Base-by-base conservation (phyloP, 2,329 filamentous ascomycete genomes). In the Nemania diffusa region DNA sequence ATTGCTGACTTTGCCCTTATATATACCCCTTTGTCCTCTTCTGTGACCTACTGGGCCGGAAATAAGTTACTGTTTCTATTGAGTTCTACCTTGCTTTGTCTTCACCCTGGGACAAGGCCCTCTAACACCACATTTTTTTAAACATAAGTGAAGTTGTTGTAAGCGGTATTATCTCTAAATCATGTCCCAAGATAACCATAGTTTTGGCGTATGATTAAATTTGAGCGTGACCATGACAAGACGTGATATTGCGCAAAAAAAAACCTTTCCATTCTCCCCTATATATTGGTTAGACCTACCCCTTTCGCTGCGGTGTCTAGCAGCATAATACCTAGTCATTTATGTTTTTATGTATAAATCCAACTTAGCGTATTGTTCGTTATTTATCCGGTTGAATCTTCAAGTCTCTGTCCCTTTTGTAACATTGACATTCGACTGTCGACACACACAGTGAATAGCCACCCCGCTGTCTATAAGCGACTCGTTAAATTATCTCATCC, bases 401-500 rank as follows among this genome's bases (percentile, higher is more conserved):
- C 6, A 22, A 0, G 17, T 60, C 20, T 1, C 46, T 46, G 0
- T 8, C 20, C 5, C 27, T 32, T 40, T 2, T 11, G 42, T n/a
- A 11, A 52, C 52, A 15, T 53, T 8, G 8, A 5, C 20, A 4
- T 37, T 29, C 15, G 7, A 5, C 34, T 52, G n/a, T 8, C 46
- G 44, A 29, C 57, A 60, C 2, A 46, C 44, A 46, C 57, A 60
- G 27, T 60, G 57, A 7, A 60, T 24, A 9, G 57, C 46, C 2
- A 46, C 52, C 57, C 57, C 52, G 7, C 46, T 46, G 9, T 60
- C 44, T 5, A 52, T 51, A 29, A 52, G 46, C 26, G 24, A 26
- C 32, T 11, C 11, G 11, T 27, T 51, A 15, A 29, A 27, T 11
- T 15, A 9, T 11, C 20, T 40, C 34, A 13, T 13, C 34, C 15